Evolutionary conservation across 2,329 filamentous ascomycete species (phyloP).

Genomic region (Bisporella sp.): DNA sequence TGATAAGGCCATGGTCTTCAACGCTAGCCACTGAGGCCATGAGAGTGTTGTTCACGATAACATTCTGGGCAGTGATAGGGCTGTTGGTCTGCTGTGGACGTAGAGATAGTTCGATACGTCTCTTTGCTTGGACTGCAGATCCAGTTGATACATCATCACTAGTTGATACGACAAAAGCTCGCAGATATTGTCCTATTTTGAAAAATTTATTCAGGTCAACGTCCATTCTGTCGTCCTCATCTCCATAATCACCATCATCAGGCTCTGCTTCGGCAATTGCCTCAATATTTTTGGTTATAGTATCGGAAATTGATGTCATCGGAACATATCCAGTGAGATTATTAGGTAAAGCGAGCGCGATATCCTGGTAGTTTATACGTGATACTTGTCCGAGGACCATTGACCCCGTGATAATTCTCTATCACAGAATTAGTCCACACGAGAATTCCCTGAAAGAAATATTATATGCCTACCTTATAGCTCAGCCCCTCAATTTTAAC

Average conservation of each 20-base stretch:
- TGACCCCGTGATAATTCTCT: slow-evolving; percentile 80
- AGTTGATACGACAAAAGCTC: slow-evolving; percentile 76
- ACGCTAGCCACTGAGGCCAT: slow-evolving; percentile 86
- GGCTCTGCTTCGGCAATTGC: slow-evolving; percentile 54
- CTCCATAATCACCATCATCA: slow-evolving; percentile 48
- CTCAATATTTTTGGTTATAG: slow-evolving; percentile 70
- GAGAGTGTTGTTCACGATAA: slow-evolving; percentile 69
- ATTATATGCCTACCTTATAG: slow-evolving; percentile 59
- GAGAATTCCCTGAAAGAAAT: slow-evolving; percentile 13
- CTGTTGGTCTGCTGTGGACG: slow-evolving; percentile 73
- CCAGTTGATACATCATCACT: slow-evolving; percentile 51
- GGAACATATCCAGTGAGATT: slow-evolving; percentile 86
- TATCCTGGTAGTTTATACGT: slow-evolving; percentile 70
- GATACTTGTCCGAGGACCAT: slow-evolving; percentile 82
- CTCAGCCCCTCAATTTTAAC: slow-evolving; percentile 81
- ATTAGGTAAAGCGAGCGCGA: slow-evolving; percentile 82
- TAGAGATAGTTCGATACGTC: slow-evolving; percentile 80
- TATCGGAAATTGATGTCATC: slow-evolving; percentile 82
- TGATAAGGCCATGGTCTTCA: slow-evolving; percentile 92
- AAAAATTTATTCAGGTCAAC: slow-evolving; percentile 73
- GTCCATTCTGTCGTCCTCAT: slow-evolving; percentile 41
- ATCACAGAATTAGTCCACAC: slow-evolving; percentile 5
- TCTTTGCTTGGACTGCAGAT: slow-evolving; percentile 49
- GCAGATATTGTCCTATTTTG: slow-evolving; percentile 76
- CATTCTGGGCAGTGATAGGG: slow-evolving; percentile 62